Percentiles rank a stretch among this genome's conserved stretches.
Conservation (phyloP, 345 rosid species). For the Citrus maxima region DNA sequence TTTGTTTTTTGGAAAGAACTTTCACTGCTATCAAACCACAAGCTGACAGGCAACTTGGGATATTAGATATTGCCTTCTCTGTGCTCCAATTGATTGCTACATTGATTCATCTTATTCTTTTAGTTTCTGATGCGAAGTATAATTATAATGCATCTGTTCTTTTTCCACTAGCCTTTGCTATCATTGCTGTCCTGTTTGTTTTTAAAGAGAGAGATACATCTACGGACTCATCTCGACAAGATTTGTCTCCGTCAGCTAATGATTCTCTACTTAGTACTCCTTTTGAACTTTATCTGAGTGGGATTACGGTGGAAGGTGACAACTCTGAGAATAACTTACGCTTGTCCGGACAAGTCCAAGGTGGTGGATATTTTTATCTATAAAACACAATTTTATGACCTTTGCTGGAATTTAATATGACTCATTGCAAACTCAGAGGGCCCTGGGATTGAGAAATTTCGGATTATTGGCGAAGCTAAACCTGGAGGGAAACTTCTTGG, state of each 20-base stretch:
- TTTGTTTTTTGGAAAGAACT: neutral
- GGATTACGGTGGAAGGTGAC: too few species aligned
- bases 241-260: neutral
- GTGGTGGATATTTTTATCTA: slow-evolving; percentile 28
- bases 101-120: neutral
- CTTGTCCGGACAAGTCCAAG: slow-evolving; percentile 21
- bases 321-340: too few species aligned
- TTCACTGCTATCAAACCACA: neutral
- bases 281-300: neutral
- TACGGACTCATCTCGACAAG: neutral
- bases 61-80: neutral
- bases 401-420: slow-evolving; percentile 21
- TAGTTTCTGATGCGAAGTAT: neutral
- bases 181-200: neutral
- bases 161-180: neutral
- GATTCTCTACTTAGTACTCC: neutral
- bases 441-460: slow-evolving; percentile 89
- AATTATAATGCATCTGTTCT: neutral
- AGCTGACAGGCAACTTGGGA: slow-evolving; percentile 5
- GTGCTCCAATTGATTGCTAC: neutral
- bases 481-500: slow-evolving; percentile 95
- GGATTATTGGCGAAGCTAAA: slow-evolving; percentile 79
- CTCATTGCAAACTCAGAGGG: slow-evolving; percentile 45
- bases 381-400: slow-evolving; percentile 13
- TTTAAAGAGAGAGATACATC: neutral